These are phyloP conservation scores for Penicillium silybi DNA, from an alignment of 495 filamentous ascomycete genomes.

Conservation along the genomic window DNA sequence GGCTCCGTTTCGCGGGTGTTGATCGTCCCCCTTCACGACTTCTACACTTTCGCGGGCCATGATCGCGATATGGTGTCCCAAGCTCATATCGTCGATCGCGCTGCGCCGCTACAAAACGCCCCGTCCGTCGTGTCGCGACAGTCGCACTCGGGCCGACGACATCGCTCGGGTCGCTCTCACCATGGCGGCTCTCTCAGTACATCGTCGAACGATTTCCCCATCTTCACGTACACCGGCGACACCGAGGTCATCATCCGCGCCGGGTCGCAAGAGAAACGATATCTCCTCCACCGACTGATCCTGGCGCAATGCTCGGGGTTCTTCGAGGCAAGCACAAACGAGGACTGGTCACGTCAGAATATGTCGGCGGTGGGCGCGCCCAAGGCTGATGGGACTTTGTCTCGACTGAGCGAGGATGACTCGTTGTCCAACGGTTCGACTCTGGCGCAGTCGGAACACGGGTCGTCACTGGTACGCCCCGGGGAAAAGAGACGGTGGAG, in stretches of 20 bases:
- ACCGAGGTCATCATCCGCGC: constrained; percentile 79
- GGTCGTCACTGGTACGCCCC: constrained; percentile 27
- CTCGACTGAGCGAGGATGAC: constrained; percentile 56
- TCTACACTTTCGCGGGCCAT: background rate
- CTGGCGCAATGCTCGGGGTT: constrained; percentile 86
- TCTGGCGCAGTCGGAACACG: constrained; percentile 36
- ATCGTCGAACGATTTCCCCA: constrained; percentile 84
- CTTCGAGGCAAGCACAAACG: constrained; percentile 84
- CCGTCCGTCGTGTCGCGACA: constrained; percentile 60
- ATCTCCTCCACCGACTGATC: constrained; percentile 80
- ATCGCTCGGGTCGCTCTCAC: constrained; percentile 76
- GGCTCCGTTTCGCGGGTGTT: constrained; percentile 15
- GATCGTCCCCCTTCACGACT: constrained; percentile 16
- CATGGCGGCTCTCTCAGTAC: constrained; percentile 67
- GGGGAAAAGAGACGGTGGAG: constrained; percentile 65
- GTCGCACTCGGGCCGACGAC: constrained; percentile 51
- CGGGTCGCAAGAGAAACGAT: constrained; percentile 70
- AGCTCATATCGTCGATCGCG: constrained; percentile 57
- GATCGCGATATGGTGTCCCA: constrained; percentile 63
- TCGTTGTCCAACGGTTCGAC: constrained; percentile 42
- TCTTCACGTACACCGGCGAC: constrained; percentile 86
- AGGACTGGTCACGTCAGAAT: constrained; percentile 71
- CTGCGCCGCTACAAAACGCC: constrained; percentile 44
- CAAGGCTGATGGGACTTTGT: constrained; percentile 39
- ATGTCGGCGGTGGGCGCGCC: constrained; percentile 15